These are phyloP conservation scores for Cryptococcus hybrid DNA, from an alignment of 1,284 basidiomycete genomes.

Conservation along the genomic window DNA sequence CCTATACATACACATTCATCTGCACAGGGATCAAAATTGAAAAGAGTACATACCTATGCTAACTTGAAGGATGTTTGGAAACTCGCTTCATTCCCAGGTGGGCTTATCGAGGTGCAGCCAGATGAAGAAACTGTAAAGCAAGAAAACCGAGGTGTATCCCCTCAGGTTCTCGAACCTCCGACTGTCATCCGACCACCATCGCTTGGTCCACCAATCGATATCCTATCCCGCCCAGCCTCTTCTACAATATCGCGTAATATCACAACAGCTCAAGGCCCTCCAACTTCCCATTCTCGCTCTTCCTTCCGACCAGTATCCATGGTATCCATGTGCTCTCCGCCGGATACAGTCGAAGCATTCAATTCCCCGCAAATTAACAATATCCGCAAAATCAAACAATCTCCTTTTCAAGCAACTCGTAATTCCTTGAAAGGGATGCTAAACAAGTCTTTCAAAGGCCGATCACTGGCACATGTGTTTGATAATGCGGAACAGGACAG, in stretches of 20 bases:
- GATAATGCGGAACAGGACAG: background rate
- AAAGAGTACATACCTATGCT: conserved; percentile 12
- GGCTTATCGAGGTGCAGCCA: background rate
- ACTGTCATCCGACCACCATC: background rate
- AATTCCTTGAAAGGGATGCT: background rate
- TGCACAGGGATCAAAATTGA: conserved; percentile 5
- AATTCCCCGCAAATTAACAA: background rate
- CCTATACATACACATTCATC: conserved; percentile 2
- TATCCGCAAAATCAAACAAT: background rate
- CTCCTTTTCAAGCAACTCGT: background rate
- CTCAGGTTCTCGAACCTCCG: background rate
- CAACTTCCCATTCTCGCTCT: background rate
- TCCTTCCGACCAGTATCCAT: conserved; percentile 8
- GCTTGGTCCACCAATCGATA: background rate
- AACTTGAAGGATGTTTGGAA: conserved; percentile 1
- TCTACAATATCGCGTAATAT: background rate
- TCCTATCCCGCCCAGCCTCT: background rate
- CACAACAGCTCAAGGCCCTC: background rate
- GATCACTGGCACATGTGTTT: background rate
- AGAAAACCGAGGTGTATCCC: background rate
- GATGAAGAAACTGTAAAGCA: background rate
- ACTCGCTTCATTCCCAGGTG: background rate
- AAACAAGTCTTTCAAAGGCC: background rate
- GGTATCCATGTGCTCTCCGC: conserved; percentile 25
- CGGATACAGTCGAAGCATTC: conserved; percentile 21